Percentiles rank a stretch among this genome's conserved stretches.
These are phyloP conservation scores for Corymbia calophylla DNA, from an alignment of 441 rosid species.

Conservation along the genomic window DNA sequence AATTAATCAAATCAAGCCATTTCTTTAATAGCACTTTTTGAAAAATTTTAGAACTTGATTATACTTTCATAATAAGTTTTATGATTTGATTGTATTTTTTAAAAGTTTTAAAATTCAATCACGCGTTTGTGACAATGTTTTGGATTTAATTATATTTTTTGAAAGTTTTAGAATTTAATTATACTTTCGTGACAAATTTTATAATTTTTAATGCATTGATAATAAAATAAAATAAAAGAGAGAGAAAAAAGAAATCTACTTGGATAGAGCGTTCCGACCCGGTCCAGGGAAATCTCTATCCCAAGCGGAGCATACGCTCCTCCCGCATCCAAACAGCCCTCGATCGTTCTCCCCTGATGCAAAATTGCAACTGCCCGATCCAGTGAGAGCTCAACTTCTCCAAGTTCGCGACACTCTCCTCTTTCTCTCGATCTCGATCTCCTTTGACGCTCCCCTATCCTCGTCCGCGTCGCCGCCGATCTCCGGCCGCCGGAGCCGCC, in stretches of 20 bases:
- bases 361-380: neutral
- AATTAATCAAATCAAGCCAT: too few relatives aligned
- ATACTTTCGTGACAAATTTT: too few relatives aligned
- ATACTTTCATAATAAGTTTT: too few relatives aligned
- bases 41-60: too few relatives aligned
- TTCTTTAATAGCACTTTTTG: too few relatives aligned
- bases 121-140: too few relatives aligned
- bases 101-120: too few relatives aligned
- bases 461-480: conserved; percentile 1
- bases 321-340: neutral
- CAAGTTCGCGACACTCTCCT: neutral
- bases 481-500: neutral
- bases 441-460: neutral
- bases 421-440: neutral
- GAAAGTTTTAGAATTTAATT: too few relatives aligned
- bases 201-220: too few relatives aligned
- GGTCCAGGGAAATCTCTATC: neutral
- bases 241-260: neutral
- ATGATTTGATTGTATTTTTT: too few relatives aligned
- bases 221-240: too few relatives aligned
- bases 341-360: neutral
- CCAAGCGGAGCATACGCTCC: neutral
- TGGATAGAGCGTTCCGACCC: neutral
- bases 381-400: neutral
- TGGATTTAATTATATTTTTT: too few relatives aligned